phyloP scores from a whole-genome alignment of 1,139 yeast species.

The Zygosaccharomyces sapae region DNA sequence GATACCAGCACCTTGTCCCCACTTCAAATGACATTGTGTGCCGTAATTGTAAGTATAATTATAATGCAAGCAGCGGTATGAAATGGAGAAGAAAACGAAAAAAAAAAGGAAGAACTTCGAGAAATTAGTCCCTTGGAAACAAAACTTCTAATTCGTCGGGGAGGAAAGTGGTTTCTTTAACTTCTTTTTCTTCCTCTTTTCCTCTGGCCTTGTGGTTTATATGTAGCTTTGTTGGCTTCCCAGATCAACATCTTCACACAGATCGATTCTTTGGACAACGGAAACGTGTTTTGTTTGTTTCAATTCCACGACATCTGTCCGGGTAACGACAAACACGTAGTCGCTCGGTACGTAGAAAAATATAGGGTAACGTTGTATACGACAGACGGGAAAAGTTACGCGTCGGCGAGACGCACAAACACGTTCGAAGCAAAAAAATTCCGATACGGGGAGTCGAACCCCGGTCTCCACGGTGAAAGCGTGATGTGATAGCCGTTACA shows the following conservation, averaged over 20 bases:
- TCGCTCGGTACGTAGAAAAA: not conserved
- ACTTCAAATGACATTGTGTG: constrained; percentile 33
- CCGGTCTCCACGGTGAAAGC: constrained; percentile 44
- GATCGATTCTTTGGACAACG: constrained; percentile 6
- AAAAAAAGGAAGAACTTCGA: not conserved
- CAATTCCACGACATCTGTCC: not conserved
- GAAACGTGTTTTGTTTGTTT: constrained; percentile 3
- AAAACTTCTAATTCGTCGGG: not conserved
- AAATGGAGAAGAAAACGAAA: not conserved
- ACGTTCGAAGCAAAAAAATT: constrained; percentile 18
- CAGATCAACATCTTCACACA: not conserved
- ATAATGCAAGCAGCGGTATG: not conserved
- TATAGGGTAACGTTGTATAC: not conserved
- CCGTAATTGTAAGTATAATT: not conserved
- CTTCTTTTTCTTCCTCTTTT: not conserved
- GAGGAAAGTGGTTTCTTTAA: constrained; percentile 1
- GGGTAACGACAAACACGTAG: constrained; percentile 1
- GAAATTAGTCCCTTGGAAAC: not conserved
- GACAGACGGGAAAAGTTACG: not conserved
- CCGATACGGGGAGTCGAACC: constrained; percentile 52
- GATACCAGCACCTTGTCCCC: constrained; percentile 83
- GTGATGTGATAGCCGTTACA: constrained; percentile 41
- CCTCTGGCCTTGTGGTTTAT: constrained; percentile 1
- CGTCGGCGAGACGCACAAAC: constrained; percentile 1
- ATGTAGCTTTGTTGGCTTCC: constrained; percentile 1